A percentile compares a stretch with the other conserved stretches of the same genome.
Conservation (phyloP, 192 early-diverging fungal species). For the Rhizophagus sp. region DNA sequence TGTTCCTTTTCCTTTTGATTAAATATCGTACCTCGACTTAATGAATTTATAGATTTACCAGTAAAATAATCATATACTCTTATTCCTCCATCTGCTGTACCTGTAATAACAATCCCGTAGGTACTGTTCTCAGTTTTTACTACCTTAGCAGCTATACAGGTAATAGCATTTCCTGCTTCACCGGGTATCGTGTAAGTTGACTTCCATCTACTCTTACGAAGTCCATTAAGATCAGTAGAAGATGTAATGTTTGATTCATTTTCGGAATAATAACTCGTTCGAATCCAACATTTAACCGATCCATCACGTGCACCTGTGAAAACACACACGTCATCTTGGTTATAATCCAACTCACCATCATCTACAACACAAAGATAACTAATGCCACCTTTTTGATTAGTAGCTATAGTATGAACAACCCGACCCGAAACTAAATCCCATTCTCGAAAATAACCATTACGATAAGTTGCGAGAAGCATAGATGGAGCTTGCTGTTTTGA, state of each 20-base stretch:
- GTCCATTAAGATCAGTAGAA: background rate
- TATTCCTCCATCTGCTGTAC: conserved; percentile 24
- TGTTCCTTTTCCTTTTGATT: conserved; percentile 24
- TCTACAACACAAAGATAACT: conserved; percentile 15
- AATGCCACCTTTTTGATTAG: conserved; percentile 30
- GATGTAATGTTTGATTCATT: background rate
- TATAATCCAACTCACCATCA: background rate
- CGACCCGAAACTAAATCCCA: conserved; percentile 25
- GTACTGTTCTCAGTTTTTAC: conserved; percentile 8
- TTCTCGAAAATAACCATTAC: conserved; percentile 29
- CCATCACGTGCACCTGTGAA: conserved; percentile 30
- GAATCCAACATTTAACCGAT: conserved; percentile 24
- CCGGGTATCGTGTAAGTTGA: conserved; percentile 21
- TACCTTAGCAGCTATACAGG: conserved; percentile 18
- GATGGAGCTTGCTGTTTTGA: background rate
- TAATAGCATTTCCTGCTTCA: conserved; percentile 10
- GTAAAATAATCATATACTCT: conserved; percentile 25
- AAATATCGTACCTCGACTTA: conserved; percentile 6
- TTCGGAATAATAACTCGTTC: background rate
- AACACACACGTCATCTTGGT: background rate
- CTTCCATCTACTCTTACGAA: conserved; percentile 15
- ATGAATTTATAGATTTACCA: conserved; percentile 6
- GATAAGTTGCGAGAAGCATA: conserved; percentile 14
- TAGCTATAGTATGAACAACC: conserved; percentile 16
- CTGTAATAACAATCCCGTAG: conserved; percentile 21